phyloP scores from a whole-genome alignment of 306 rosid species.

The Benincasa hispida region DNA sequence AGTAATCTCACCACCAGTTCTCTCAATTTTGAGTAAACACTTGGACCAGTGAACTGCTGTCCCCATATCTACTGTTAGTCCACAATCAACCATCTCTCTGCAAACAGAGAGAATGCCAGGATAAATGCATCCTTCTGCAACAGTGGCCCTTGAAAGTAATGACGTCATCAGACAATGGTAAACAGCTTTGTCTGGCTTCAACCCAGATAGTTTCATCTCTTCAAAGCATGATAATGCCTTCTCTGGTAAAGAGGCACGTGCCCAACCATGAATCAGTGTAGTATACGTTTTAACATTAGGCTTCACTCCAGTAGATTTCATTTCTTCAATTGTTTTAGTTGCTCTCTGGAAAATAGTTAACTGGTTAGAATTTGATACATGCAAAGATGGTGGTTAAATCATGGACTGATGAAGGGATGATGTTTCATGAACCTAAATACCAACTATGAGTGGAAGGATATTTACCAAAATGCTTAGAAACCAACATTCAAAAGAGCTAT shows the following conservation, averaged over 20 bases:
- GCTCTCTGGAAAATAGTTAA: conserved; percentile 46
- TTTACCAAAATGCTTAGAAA: neutral
- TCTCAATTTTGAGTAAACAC: conserved; percentile 69
- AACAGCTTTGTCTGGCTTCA: conserved; percentile 85
- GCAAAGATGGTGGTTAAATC: neutral
- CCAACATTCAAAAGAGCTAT: neutral
- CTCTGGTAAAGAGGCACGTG: conserved; percentile 90
- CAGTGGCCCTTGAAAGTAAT: conserved; percentile 76
- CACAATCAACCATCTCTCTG: conserved; percentile 70
- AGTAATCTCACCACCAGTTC: conserved; percentile 80
- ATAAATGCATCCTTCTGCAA: conserved; percentile 58
- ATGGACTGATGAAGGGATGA: neutral
- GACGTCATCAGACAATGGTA: conserved; percentile 96
- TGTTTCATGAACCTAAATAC: neutral
- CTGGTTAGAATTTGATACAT: neutral
- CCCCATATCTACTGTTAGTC: conserved; percentile 81
- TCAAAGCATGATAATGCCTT: conserved; percentile 72
- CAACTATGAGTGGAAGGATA: neutral
- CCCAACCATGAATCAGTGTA: conserved; percentile 85
- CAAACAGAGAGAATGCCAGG: conserved; percentile 53
- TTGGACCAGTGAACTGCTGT: conserved; percentile 96
- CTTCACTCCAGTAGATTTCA: conserved; percentile 64
- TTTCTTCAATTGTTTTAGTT: conserved; percentile 47
- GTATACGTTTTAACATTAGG: conserved; percentile 90
- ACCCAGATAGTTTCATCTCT: conserved; percentile 72